phyloP scores from a whole-genome alignment of 768 basidiomycete genomes.

The Kwoniella dejecticola region DNA sequence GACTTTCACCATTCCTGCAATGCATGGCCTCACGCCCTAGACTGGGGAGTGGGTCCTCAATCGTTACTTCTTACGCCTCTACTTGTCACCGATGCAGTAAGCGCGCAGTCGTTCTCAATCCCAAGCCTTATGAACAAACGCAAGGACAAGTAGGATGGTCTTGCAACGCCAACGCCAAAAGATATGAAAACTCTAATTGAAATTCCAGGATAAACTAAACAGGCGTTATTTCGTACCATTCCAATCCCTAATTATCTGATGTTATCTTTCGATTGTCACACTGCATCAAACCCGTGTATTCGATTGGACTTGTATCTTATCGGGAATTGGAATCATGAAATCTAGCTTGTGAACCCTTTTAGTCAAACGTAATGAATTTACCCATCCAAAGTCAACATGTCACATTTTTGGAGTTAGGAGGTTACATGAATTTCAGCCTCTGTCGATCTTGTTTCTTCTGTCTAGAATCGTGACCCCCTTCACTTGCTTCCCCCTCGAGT shows the following conservation, averaged over 20 bases:
- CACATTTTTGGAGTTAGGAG: no score
- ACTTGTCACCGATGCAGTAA: no score
- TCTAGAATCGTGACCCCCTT: not conserved
- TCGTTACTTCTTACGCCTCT: no score
- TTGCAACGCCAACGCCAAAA: no score
- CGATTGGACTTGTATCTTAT: not conserved
- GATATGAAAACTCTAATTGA: not conserved
- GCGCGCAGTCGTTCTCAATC: not conserved
- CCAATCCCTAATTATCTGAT: conserved; percentile 1
- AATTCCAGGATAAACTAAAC: not conserved
- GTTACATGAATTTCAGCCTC: not conserved
- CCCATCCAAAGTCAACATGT: conserved; percentile 5
- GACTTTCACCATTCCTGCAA: no score
- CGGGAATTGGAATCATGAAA: not conserved
- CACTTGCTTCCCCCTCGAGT: not conserved
- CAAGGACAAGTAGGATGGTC: no score
- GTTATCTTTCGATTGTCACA: conserved; percentile 21
- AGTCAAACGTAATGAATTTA: not conserved
- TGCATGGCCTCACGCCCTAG: no score
- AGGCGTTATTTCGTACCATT: not conserved
- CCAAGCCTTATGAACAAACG: no score
- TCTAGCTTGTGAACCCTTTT: not conserved
- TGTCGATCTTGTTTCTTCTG: conserved; percentile 11
- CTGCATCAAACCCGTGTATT: conserved; percentile 10
- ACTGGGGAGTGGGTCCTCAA: no score